phyloP scores from a whole-genome alignment of 2,329 filamentous ascomycete genomes.

The Fusarium subglutinans region DNA sequence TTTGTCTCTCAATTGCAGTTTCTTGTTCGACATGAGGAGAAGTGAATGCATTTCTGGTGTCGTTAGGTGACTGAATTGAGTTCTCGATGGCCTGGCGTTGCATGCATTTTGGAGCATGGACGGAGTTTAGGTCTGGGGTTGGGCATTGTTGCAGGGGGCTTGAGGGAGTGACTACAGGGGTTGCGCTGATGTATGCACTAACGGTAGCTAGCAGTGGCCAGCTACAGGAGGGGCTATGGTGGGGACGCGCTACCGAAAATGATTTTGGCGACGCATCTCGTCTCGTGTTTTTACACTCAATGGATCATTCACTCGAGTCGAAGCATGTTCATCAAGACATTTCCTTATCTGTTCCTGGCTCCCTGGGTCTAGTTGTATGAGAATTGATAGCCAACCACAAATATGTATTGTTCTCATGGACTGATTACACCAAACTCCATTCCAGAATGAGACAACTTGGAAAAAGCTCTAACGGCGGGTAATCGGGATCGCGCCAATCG shows the following conservation, averaged over 20 bases:
- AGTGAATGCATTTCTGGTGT: neutral
- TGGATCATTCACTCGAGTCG: neutral
- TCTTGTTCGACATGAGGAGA: neutral
- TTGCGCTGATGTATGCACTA: neutral
- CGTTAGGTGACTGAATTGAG: neutral
- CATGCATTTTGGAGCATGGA: neutral
- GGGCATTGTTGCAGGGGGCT: neutral
- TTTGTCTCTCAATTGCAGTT: neutral
- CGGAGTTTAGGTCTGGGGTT: neutral
- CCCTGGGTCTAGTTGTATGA: neutral
- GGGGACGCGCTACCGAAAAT: neutral
- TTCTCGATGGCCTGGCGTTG: neutral
- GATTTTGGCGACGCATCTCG: neutral
- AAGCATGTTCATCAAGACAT: neutral
- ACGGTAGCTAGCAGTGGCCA: accelerated
- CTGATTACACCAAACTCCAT: neutral
- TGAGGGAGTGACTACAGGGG: neutral
- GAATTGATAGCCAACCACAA: neutral
- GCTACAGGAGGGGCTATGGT: accelerated
- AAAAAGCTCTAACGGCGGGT: neutral
- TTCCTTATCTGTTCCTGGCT: neutral
- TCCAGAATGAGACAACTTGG: neutral
- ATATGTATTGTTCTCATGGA: neutral
- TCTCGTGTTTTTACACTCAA: neutral
- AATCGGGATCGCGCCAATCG: neutral